Evolutionary conservation across 2,329 filamentous ascomycete species (phyloP).

Genomic region (Dactylonectria estremocensis): DNA sequence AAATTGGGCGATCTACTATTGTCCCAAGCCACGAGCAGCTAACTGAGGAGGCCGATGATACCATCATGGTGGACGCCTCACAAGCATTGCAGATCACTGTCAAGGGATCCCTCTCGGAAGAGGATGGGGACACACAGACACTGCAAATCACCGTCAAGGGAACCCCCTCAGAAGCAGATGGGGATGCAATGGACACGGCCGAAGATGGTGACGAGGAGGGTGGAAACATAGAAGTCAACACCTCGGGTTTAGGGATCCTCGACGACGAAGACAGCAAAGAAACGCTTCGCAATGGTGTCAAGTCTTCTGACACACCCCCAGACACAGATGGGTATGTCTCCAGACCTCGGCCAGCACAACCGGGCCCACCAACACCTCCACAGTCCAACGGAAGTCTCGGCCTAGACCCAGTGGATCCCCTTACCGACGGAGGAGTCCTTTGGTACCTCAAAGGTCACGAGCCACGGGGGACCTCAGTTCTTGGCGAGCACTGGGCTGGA

Average conservation of each 20-base stretch:
- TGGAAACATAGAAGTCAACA: conserved; percentile 64
- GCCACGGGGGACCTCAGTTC: conserved; percentile 83
- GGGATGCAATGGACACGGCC: conserved; percentile 55
- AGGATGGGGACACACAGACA: conserved; percentile 42
- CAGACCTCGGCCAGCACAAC: conserved; percentile 47
- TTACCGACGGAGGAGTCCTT: conserved; percentile 83
- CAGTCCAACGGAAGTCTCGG: conserved; percentile 73
- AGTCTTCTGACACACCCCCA: conserved; percentile 62
- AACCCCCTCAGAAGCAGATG: conserved; percentile 43
- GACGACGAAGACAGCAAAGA: conserved; percentile 48
- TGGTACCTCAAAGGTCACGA: conserved; percentile 92
- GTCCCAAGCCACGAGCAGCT: conserved; percentile 54
- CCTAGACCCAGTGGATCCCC: conserved; percentile 65
- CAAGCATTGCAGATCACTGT: conserved; percentile 64
- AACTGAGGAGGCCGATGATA: conserved; percentile 60
- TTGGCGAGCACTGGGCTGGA: conserved; percentile 77
- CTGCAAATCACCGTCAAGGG: conserved; percentile 64
- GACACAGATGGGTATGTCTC: conserved; percentile 63
- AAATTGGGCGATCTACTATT: conserved; percentile 62
- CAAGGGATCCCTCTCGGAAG: conserved; percentile 49
- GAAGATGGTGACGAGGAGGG: conserved; percentile 55
- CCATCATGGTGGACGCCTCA: conserved; percentile 67
- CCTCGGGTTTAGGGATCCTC: conserved; percentile 54
- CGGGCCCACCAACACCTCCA: conserved; percentile 76
- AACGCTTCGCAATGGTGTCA: conserved; percentile 40